Conservation (phyloP, 2,329 filamentous ascomycete genomes). For the Sporothrix globosa region DNA sequence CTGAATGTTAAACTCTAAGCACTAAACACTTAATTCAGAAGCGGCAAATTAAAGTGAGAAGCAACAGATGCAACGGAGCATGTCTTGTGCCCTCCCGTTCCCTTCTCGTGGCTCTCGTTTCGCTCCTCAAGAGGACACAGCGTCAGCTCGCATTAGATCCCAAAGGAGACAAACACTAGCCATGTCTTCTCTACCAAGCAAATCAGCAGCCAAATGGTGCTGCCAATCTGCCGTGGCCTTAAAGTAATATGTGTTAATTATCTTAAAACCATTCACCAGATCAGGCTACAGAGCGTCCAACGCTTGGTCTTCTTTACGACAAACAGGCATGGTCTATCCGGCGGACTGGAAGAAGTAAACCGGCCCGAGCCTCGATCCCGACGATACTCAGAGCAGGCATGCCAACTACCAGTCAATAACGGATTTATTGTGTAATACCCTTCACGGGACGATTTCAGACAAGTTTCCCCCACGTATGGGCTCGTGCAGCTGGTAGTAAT, state of each 20-base stretch:
- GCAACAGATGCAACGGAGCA: background rate
- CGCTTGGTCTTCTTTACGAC: too few species aligned
- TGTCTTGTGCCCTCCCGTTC: background rate
- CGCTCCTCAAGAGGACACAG: too few species aligned
- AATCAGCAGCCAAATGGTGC: background rate
- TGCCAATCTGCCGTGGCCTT: too few species aligned
- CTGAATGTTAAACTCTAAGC: too few species aligned
- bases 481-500: background rate
- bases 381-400: background rate
- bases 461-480: background rate
- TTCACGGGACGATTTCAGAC: background rate
- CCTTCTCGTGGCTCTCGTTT: too few species aligned
- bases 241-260: too few species aligned
- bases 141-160: background rate
- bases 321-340: background rate
- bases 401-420: background rate
- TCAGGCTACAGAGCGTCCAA: too few species aligned
- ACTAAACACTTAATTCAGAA: background rate
- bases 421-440: background rate
- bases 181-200: background rate
- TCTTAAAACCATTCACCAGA: too few species aligned
- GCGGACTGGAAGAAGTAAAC: background rate
- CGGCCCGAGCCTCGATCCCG: background rate
- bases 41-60: background rate
- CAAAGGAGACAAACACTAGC: background rate